These are phyloP conservation scores for Septoria petroselini DNA, from an alignment of 2,329 filamentous ascomycete genomes.

Conservation along the genomic window DNA sequence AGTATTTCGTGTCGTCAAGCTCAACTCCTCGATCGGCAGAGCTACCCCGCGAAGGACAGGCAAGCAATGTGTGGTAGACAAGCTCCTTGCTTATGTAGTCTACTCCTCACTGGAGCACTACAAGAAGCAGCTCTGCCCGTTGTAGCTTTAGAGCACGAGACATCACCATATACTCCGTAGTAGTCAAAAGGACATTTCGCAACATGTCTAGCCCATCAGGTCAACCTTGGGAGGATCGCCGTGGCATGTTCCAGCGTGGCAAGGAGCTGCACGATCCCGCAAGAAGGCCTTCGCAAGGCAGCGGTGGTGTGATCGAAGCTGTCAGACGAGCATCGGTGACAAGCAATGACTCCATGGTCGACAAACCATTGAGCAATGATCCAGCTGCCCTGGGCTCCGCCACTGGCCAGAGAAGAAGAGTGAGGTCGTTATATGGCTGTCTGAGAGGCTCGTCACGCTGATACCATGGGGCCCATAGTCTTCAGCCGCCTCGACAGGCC, in stretches of 20 bases:
- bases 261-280: slow-evolving; percentile 36
- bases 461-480: slow-evolving; percentile 18
- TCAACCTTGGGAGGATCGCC: slow-evolving; percentile 33
- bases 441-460: neutral
- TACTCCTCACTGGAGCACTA: slow-evolving; percentile 8
- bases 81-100: slow-evolving; percentile 15
- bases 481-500: slow-evolving; percentile 28
- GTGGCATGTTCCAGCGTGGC: slow-evolving; percentile 36
- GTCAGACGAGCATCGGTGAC: slow-evolving; percentile 31
- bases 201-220: slow-evolving; percentile 16
- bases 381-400: slow-evolving; percentile 17
- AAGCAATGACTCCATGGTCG: slow-evolving; percentile 25
- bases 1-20: slow-evolving; percentile 2
- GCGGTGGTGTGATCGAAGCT: slow-evolving; percentile 29
- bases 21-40: slow-evolving; percentile 13
- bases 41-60: slow-evolving; percentile 17
- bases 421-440: slow-evolving; percentile 3
- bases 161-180: neutral
- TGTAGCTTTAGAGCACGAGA: slow-evolving; percentile 13
- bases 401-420: slow-evolving; percentile 23
- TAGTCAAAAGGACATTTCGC: neutral
- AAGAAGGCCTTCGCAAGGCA: slow-evolving; percentile 17
- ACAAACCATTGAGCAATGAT: slow-evolving; percentile 31
- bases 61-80: slow-evolving; percentile 11
- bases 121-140: slow-evolving; percentile 6